Evolutionary conservation across 257 asterid species (phyloP), one percentile per base, ranked within the genome.

Genomic region (Primulina huaijiensis): DNA sequence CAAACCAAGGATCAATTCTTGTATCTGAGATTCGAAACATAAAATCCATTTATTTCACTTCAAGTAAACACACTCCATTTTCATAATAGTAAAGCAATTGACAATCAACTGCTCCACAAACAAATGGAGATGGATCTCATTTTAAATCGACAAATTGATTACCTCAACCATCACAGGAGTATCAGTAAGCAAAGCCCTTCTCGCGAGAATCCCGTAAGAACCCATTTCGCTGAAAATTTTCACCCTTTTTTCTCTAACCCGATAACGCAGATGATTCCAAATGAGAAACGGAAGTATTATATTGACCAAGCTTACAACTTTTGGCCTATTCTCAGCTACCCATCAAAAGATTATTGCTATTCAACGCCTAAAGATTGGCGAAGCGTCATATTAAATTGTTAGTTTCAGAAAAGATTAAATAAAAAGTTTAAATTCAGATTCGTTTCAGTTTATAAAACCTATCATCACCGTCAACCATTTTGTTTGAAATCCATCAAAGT

Each of bases 161-260:
- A 92, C 99, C 96, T 93, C 79, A 68, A 93, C 97, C 97, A 90
- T 93, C 72, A 90, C 90, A 77, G 99, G 99, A 31, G 90, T 82
- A 6, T 90, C 83, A 55, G 99, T 93, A 25, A 78, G 82, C 88
- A 87, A 35, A 74, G 89, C 95, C 88, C 98, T 90, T 77, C 77
- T 87, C 34, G 97, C 90, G 46, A 92, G 88, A 91, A 68, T 87
- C 74, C 81, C 88, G 69, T 3, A 6, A 79, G 99, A 90, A 79
- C 96, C 97, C 99, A 93, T 93, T 77, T 80, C 82, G 52, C 75
- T 64, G 11, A 10, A 9, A 30, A 14, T 35, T 35, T 71, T 38
- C 50, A 56, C 43, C 59, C 38, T 62, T 50, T 27, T 4, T 55
- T 56, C 25, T 35, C 33, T 16, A 9, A 60, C 64, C 63, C 80